A percentile compares a stretch with the other conserved stretches of the same genome.
These are phyloP conservation scores for Lobosporangium transversale DNA, from an alignment of 192 early-diverging fungal genomes.

Conservation along the genomic window DNA sequence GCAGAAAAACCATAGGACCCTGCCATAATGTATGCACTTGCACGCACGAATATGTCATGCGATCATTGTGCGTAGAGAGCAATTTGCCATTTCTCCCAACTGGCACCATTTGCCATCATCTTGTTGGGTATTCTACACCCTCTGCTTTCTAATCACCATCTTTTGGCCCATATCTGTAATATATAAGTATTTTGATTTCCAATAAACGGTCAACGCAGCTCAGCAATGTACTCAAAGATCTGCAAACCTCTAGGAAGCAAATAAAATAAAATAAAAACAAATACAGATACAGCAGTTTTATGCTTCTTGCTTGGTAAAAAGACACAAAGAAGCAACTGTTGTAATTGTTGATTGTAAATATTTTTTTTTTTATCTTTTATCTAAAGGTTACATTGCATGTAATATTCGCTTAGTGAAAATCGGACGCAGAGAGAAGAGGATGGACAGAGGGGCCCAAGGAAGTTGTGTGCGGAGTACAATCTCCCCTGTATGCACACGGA, in stretches of 20 bases:
- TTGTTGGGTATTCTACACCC: background rate
- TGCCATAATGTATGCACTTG: background rate
- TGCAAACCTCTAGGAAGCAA: background rate
- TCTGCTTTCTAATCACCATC: background rate
- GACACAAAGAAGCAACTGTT: background rate
- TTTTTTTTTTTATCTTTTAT: too few species aligned
- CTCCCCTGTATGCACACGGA: background rate
- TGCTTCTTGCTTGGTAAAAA: background rate
- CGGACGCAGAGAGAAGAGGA: too few species aligned
- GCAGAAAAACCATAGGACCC: background rate
- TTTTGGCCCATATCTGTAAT: too few species aligned
- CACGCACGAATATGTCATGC: constrained; percentile 6
- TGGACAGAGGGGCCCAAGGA: background rate
- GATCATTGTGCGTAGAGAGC: background rate
- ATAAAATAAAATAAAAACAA: background rate
- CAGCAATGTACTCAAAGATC: too few species aligned
- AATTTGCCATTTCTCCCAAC: background rate
- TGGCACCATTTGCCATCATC: constrained; percentile 15
- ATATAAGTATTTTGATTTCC: too few species aligned
- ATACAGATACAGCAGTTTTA: background rate
- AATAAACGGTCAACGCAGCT: too few species aligned
- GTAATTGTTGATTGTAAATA: background rate
- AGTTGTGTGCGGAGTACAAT: too few species aligned
- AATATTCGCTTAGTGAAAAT: too few species aligned
- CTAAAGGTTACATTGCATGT: too few species aligned